These are phyloP conservation scores for Trichoderma koningiopsis DNA, from an alignment of 2,329 filamentous ascomycete species.

Conservation along the genomic window DNA sequence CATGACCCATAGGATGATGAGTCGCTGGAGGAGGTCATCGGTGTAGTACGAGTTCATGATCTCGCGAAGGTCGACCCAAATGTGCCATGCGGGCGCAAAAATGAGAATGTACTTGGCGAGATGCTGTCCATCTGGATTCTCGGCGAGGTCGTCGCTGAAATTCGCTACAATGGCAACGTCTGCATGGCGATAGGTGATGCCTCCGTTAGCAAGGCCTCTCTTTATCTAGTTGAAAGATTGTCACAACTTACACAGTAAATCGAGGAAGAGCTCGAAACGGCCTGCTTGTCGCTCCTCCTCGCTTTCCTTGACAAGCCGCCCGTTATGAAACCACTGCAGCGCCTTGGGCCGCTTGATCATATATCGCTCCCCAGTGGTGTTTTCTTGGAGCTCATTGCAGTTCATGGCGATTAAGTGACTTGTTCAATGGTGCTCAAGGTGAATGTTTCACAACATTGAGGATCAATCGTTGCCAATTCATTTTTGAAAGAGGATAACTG, in stretches of 20 bases:
- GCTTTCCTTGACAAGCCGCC: conserved; percentile 43
- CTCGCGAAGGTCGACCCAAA: conserved; percentile 53
- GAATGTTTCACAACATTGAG: background rate
- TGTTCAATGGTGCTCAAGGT: background rate
- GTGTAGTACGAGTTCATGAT: conserved; percentile 57
- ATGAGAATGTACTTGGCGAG: conserved; percentile 53
- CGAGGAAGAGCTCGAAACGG: conserved; percentile 54
- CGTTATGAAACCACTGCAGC: conserved; percentile 50
- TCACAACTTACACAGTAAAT: conserved; percentile 46
- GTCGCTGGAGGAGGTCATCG: conserved; percentile 50
- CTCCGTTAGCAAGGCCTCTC: background rate
- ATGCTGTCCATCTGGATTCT: conserved; percentile 47
- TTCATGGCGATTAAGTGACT: conserved; percentile 36
- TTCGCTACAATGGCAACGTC: conserved; percentile 53
- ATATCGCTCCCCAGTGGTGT: conserved; percentile 37
- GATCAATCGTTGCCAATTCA: background rate
- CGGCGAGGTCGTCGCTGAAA: conserved; percentile 51
- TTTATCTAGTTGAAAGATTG: background rate
- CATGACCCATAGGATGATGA: conserved; percentile 55
- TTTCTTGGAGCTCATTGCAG: conserved; percentile 42
- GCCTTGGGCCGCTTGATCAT: conserved; percentile 43
- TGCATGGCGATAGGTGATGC: background rate
- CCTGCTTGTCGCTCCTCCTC: conserved; percentile 49
- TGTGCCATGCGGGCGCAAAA: conserved; percentile 52
- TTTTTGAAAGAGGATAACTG: background rate